These are phyloP conservation scores for Podospora conica DNA, from an alignment of 495 filamentous ascomycete species.

Conservation along the genomic window DNA sequence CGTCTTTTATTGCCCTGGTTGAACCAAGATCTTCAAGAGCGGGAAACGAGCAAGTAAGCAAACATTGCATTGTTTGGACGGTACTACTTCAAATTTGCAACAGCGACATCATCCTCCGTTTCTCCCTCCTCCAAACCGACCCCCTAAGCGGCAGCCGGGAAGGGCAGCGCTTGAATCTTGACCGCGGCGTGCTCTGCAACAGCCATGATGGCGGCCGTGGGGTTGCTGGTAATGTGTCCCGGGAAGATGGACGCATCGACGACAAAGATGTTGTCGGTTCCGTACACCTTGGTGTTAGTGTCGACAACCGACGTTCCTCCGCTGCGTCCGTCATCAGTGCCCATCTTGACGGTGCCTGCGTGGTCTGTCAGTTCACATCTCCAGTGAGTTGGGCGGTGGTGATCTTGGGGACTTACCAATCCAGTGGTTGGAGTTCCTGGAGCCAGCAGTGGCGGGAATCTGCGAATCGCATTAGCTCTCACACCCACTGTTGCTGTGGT, in stretches of 20 bases:
- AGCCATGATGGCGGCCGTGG: conserved; percentile 50
- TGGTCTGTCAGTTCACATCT: neutral
- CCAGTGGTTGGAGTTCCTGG: conserved; percentile 61
- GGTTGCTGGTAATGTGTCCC: conserved; percentile 51
- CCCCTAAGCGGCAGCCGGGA: neutral
- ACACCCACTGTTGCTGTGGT: neutral
- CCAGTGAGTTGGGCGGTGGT: neutral
- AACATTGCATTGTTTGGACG: too few species aligned
- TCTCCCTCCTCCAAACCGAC: neutral
- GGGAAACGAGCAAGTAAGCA: too few species aligned
- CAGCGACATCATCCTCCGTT: too few species aligned
- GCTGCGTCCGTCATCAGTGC: conserved; percentile 56
- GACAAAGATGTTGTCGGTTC: conserved; percentile 61
- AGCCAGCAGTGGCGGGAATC: conserved; percentile 42
- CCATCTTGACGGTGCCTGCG: conserved; percentile 51
- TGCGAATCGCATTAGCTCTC: neutral
- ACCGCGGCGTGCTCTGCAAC: conserved; percentile 50
- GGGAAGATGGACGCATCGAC: conserved; percentile 59
- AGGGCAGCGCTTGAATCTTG: conserved; percentile 20
- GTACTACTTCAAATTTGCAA: too few species aligned
- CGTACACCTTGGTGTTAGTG: conserved; percentile 61
- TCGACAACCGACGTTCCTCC: conserved; percentile 61
- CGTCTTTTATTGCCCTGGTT: too few species aligned
- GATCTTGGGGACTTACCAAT: conserved; percentile 27
- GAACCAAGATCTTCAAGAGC: too few species aligned